phyloP scores from a whole-genome alignment of 2,329 filamentous ascomycete species.

The Fusarium sp. region DNA sequence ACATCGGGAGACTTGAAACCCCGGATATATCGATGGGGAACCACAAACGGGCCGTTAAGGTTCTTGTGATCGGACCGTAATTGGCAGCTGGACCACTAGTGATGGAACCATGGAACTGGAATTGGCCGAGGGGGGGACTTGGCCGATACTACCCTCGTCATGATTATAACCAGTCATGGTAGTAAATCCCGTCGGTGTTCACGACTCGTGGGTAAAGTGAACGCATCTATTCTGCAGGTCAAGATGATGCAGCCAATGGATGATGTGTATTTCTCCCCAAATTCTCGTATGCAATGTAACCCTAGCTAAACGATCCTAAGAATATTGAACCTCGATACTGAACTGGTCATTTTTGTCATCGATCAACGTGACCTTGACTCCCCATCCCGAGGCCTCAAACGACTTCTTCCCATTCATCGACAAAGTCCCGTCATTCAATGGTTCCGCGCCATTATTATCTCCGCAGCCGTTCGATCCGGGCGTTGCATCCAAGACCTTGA shows the following conservation, averaged over 20 bases:
- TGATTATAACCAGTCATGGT: neutral
- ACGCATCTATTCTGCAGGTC: neutral
- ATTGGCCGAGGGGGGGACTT: neutral
- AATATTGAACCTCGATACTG: neutral
- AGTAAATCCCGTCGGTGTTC: neutral
- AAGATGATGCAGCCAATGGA: neutral
- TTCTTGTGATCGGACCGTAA: constrained; percentile 3
- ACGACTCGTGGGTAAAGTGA: neutral
- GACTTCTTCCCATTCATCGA: constrained; percentile 2
- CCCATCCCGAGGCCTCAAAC: constrained; percentile 19
- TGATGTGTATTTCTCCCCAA: neutral
- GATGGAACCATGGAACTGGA: neutral
- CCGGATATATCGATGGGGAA: neutral
- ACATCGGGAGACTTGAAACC: constrained; percentile 1
- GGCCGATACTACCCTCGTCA: constrained; percentile 9
- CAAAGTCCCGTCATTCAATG: constrained; percentile 47
- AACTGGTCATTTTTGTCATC: neutral
- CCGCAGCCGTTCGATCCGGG: constrained; percentile 44
- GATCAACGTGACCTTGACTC: constrained; percentile 22
- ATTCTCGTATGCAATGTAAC: neutral
- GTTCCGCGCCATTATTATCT: constrained; percentile 22
- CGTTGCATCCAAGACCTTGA: constrained; percentile 47
- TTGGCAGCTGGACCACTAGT: constrained; percentile 1
- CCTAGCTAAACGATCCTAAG: neutral
- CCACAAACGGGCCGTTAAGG: constrained; percentile 24